Base-by-base conservation (phyloP, 2,329 filamentous ascomycete species). In the Hymenoscyphus fructigenus region DNA sequence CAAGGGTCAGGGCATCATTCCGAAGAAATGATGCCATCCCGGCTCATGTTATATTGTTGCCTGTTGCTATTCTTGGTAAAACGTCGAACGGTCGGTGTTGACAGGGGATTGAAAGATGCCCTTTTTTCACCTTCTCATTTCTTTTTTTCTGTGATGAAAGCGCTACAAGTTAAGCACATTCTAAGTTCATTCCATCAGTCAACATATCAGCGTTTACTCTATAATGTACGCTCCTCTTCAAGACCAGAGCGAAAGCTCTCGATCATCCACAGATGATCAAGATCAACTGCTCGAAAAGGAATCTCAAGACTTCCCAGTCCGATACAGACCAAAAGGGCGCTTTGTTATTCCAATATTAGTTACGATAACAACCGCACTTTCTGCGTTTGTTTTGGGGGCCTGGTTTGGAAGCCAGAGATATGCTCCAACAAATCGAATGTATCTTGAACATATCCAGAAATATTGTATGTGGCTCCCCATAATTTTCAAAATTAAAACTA, bases 371-470 rank as follows among this genome's bases (percentile, higher is more conserved):
- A 58, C 66, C 38, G 68, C 65, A 12, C 9, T 66, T 5, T 59
- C 32, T 32, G 55, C 68, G 6, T 32, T 72, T 28, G 66, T 59
- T 28, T 56, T 68, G 28, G 71, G 71, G 56, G 50, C 62, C 53
- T 72, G 67, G 67, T 62, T 72, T 60, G 71, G 71, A 50, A 67
- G 59, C 56, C 59, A 61, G 10, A 67, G 59, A 32, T 20, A 57
- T 17, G 36, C 50, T 59, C 57, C 57, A 7, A 65, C 69, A 59
- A 53, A 63, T 6, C 62, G 57, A 41, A 34, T 61, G 6, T 73
- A 68, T 34, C 63, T 70, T 17, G 56, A 65, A 20, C 69, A 70
- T 57, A 63, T 69, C 44, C 69, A 71, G 23, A 65, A 71, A 53
- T 74, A 71, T 53, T 74, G 72, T 73, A 62, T 60, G 68, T 66